phyloP scores from a whole-genome alignment of 2,329 filamentous ascomycete genomes.

The Phyllosticta paracitricarpa region DNA sequence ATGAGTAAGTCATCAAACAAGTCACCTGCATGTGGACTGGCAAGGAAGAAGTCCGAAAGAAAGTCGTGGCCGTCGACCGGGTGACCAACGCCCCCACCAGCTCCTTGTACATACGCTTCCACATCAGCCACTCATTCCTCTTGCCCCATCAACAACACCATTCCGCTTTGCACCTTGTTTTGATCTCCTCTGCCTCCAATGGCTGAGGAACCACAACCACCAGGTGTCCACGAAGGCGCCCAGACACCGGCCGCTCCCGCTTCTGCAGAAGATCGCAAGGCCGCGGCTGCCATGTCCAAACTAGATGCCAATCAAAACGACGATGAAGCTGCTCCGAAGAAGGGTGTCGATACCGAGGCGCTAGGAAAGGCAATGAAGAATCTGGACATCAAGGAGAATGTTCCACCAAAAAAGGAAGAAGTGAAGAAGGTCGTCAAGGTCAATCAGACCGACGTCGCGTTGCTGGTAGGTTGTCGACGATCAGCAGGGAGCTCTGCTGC shows the following conservation, averaged over 20 bases:
- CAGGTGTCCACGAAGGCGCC: constrained; percentile 49
- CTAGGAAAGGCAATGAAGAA: constrained; percentile 62
- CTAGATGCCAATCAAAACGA: constrained; percentile 51
- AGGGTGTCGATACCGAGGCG: constrained; percentile 59
- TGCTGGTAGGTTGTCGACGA: constrained; percentile 46
- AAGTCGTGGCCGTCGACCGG: neutral
- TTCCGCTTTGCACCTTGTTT: neutral
- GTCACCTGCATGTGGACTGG: neutral
- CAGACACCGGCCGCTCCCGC: constrained; percentile 35
- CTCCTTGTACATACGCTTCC: neutral
- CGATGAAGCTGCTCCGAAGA: constrained; percentile 36
- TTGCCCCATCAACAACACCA: constrained; percentile 2
- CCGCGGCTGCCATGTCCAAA: constrained; percentile 60
- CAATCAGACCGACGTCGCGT: constrained; percentile 57
- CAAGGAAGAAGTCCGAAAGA: neutral
- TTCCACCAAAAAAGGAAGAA: constrained; percentile 26
- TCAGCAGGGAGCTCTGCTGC: neutral
- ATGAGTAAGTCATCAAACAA: neutral
- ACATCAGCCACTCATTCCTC: neutral
- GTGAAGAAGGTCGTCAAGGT: constrained; percentile 53
- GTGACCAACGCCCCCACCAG: neutral
- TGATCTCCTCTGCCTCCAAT: constrained; percentile 32
- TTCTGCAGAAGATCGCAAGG: constrained; percentile 64
- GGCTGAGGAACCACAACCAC: constrained; percentile 52
- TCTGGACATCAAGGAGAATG: constrained; percentile 37